These are phyloP conservation scores for Aspergillus sp. DNA, from an alignment of 2,329 filamentous ascomycete species.

Conservation along the genomic window DNA sequence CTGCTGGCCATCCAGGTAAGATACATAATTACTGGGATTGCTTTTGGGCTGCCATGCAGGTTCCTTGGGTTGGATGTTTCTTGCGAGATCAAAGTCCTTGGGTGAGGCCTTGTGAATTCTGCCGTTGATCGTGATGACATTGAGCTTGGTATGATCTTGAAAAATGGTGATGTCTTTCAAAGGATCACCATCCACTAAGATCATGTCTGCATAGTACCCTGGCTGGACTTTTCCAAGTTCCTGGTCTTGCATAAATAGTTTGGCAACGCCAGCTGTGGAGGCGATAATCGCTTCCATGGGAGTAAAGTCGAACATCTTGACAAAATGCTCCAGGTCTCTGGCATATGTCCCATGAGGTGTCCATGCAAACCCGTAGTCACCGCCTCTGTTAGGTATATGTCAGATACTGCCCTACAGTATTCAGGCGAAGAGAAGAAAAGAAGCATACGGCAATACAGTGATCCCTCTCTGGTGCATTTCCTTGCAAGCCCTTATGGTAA, in stretches of 20 bases:
- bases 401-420: not conserved
- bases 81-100: conserved; percentile 3
- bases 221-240: conserved; percentile 35
- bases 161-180: conserved; percentile 36
- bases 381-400: not conserved
- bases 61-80: not conserved
- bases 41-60: not conserved
- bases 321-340: conserved; percentile 41
- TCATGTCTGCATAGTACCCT: conserved; percentile 38
- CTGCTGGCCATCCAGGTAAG: not conserved
- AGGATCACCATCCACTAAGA: conserved; percentile 42
- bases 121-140: conserved; percentile 44
- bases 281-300: conserved; percentile 39
- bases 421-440: not conserved
- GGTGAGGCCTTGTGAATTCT: conserved; percentile 36
- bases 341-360: conserved; percentile 44
- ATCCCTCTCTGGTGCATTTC: conserved; percentile 28
- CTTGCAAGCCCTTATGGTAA: conserved; percentile 18
- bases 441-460: conserved; percentile 36
- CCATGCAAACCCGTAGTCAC: conserved; percentile 44
- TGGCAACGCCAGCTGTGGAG: conserved; percentile 35
- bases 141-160: conserved; percentile 38
- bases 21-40: not conserved
- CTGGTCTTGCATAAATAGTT: conserved; percentile 32
- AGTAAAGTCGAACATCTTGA: conserved; percentile 39